Conservation (phyloP, 371 early-diverging fungal species). For the Rhizopus sp. region DNA sequence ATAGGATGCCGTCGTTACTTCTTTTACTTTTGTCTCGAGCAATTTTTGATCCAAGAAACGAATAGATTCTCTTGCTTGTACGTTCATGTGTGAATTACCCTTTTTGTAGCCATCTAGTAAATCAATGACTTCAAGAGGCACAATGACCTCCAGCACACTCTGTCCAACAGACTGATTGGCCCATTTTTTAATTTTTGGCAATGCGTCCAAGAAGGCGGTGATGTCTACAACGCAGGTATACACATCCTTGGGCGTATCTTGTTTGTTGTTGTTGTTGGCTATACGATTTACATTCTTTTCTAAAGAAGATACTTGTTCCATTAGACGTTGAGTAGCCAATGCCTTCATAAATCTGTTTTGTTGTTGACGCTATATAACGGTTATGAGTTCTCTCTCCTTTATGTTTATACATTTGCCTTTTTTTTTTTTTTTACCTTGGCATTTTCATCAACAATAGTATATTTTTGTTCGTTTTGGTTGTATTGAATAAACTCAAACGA, state of each 20-base stretch:
- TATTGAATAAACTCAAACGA: constrained; percentile 56
- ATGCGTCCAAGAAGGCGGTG: constrained; percentile 49
- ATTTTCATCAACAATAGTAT: constrained; percentile 59
- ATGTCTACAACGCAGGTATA: constrained; percentile 57
- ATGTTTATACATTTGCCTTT: not conserved
- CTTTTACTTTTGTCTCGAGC: constrained; percentile 11
- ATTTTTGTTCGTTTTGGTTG: constrained; percentile 50
- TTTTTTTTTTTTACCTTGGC: constrained; percentile 56
- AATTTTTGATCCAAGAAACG: constrained; percentile 72
- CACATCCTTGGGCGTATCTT: constrained; percentile 19
- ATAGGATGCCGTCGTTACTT: constrained; percentile 24
- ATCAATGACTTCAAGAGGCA: constrained; percentile 69
- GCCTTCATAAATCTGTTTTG: constrained; percentile 61
- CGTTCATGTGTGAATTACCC: constrained; percentile 62
- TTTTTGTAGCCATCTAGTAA: constrained; percentile 73
- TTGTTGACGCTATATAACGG: constrained; percentile 46
- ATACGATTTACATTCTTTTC: constrained; percentile 55
- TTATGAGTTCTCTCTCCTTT: not conserved
- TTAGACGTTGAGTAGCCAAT: constrained; percentile 64
- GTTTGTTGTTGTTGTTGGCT: constrained; percentile 19
- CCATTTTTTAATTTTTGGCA: constrained; percentile 59
- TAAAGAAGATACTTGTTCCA: constrained; percentile 63
- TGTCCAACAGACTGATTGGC: constrained; percentile 30
- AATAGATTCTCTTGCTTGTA: constrained; percentile 74
- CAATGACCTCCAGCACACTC: constrained; percentile 53